Percentiles rank a stretch among this genome's conserved stretches.
Evolutionary conservation across 257 asterid species (phyloP).

Genomic region (Capsicum chinense): DNA sequence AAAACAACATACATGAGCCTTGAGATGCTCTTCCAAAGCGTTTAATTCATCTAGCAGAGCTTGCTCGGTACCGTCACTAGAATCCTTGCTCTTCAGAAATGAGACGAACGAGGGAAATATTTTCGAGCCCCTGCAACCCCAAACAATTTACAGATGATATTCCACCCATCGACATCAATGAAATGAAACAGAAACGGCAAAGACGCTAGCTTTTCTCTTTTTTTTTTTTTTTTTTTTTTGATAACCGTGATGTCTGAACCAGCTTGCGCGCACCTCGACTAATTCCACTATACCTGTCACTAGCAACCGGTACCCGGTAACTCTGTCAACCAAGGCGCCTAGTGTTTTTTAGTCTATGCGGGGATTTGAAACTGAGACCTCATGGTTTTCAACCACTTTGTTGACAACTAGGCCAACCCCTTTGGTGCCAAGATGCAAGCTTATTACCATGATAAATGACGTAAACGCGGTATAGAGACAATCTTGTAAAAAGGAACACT

Average conservation of each 20-base stretch:
- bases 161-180: not conserved
- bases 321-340: too few species aligned
- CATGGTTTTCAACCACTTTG: too few species aligned
- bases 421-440: not conserved
- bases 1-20: conserved; percentile 54
- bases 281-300: too few species aligned
- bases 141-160: not conserved
- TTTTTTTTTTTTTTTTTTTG: too few species aligned
- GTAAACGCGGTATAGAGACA: not conserved
- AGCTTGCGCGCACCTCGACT: too few species aligned
- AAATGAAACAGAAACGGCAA: not conserved
- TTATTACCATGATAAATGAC: not conserved
- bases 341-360: too few species aligned
- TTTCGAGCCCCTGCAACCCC: conserved; percentile 62
- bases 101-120: conserved; percentile 64
- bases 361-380: too few species aligned
- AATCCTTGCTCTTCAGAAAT: conserved; percentile 81
- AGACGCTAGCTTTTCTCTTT: too few species aligned
- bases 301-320: too few species aligned
- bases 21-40: conserved; percentile 77
- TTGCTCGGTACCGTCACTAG: conserved; percentile 73
- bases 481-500: not conserved
- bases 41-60: conserved; percentile 65
- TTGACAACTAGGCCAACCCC: too few species aligned
- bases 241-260: too few species aligned